Percentiles rank a stretch among this genome's conserved stretches.
phyloP scores from a whole-genome alignment of 2,329 filamentous ascomycete genomes.

The Biscogniauxia mediterranea region DNA sequence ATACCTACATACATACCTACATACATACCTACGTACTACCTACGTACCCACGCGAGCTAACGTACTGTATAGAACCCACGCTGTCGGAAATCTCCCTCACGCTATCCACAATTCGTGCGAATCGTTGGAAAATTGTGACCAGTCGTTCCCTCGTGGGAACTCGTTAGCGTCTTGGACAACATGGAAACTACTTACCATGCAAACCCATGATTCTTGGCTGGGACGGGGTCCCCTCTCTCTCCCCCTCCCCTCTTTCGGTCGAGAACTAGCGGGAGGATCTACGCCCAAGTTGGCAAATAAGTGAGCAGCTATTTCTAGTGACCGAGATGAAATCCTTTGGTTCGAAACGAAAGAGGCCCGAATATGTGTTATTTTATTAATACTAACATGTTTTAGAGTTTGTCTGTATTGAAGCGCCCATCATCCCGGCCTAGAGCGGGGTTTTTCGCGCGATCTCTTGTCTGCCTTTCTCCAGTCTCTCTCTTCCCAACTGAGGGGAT shows the following conservation, averaged over 20 bases:
- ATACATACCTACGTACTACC: too few species aligned
- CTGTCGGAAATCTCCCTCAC: neutral
- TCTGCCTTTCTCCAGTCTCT: too few species aligned
- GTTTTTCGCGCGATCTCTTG: neutral
- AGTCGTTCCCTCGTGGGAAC: neutral
- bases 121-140: neutral
- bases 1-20: too few species aligned
- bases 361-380: too few species aligned
- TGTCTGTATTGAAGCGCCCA: too few species aligned
- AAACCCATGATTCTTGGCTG: neutral
- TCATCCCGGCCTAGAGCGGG: neutral
- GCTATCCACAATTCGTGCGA: neutral
- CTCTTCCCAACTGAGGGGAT: neutral
- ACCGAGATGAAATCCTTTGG: neutral
- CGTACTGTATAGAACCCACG: neutral
- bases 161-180: neutral
- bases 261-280: neutral
- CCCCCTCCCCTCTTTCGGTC: neutral
- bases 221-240: too few species aligned
- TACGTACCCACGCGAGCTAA: neutral
- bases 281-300: neutral
- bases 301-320: neutral
- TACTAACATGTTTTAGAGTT: too few species aligned
- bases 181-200: neutral
- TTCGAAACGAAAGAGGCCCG: neutral